Percentiles rank a stretch among this genome's conserved stretches.
These are phyloP conservation scores for Xylaria hypoxylon DNA, from an alignment of 2,329 filamentous ascomycete genomes.

Conservation along the genomic window DNA sequence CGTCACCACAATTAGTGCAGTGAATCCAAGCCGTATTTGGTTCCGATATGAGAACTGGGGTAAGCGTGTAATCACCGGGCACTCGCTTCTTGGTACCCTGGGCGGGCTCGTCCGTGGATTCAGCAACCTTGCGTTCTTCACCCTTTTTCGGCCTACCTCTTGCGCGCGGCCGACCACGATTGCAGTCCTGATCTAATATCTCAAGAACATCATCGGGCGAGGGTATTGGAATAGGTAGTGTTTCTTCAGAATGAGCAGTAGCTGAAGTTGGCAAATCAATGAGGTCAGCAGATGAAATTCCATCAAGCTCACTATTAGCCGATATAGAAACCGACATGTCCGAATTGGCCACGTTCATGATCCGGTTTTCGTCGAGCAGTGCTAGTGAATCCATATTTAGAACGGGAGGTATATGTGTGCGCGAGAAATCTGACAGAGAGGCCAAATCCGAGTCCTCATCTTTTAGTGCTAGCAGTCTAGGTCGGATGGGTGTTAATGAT, in stretches of 20 bases:
- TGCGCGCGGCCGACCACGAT: conserved; percentile 39
- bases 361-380: conserved; percentile 4
- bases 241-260: conserved; percentile 27
- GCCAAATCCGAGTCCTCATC: conserved; percentile 50
- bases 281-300: conserved; percentile 21
- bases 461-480: conserved; percentile 47
- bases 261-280: conserved; percentile 31
- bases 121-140: conserved; percentile 47
- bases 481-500: conserved; percentile 50
- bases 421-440: conserved; percentile 43
- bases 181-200: conserved; percentile 18
- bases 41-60: conserved; percentile 78
- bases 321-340: conserved; percentile 18
- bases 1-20: conserved; percentile 83
- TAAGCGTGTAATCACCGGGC: conserved; percentile 86
- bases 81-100: conserved; percentile 57
- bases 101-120: conserved; percentile 44
- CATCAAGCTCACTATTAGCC: conserved; percentile 17
- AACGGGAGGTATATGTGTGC: conserved; percentile 31
- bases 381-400: conserved; percentile 13
- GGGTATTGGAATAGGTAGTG: conserved; percentile 5
- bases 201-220: conserved; percentile 15
- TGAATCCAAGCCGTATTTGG: conserved; percentile 85
- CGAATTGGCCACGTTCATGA: neutral
- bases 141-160: conserved; percentile 50